A percentile compares a stretch with the other conserved stretches of the same genome.
Evolutionary conservation across 75 land plant species (phyloP).

Genomic region (Picea glauca): DNA sequence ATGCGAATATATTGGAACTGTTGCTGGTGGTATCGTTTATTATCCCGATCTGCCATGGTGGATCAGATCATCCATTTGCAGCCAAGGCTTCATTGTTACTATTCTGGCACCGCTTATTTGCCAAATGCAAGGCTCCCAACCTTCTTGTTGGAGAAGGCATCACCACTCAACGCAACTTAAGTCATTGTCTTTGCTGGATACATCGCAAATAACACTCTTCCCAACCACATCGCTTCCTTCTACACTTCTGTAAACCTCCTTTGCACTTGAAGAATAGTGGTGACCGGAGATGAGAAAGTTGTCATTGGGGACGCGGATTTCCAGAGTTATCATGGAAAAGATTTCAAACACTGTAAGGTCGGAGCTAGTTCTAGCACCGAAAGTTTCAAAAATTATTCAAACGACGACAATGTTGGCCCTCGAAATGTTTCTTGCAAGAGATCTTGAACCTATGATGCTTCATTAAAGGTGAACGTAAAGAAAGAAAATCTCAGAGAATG

Average conservation of each 20-base stretch:
- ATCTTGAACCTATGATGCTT: too few species aligned
- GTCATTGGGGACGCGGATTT: conserved; percentile 12
- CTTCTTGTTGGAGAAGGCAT: too few species aligned
- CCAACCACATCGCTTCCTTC: conserved; percentile 23
- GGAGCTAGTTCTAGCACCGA: conserved; percentile 12
- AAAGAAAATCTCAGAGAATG: too few species aligned
- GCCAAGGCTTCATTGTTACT: conserved; percentile 37
- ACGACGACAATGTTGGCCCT: conserved; percentile 13
- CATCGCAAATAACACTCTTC: conserved; percentile 22
- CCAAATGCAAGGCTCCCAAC: conserved; percentile 6
- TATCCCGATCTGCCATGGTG: too few species aligned
- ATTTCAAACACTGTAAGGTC: conserved; percentile 16
- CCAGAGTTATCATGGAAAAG: neutral
- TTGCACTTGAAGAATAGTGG: conserved; percentile 6
- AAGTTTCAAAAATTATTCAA: conserved; percentile 49
- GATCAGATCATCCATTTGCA: conserved; percentile 29
- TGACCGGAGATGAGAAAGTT: neutral
- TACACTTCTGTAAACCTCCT: conserved; percentile 23
- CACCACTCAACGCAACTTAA: neutral
- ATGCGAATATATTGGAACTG: too few species aligned
- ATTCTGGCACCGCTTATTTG: conserved; percentile 43
- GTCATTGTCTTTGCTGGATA: conserved; percentile 16
- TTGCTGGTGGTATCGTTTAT: too few species aligned
- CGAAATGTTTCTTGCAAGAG: too few species aligned
- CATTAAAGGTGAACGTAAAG: too few species aligned